Evolutionary conservation across 257 asterid genomes (phyloP), one percentile per base, ranked within the genome.

Genomic region (Datura wrightii): DNA sequence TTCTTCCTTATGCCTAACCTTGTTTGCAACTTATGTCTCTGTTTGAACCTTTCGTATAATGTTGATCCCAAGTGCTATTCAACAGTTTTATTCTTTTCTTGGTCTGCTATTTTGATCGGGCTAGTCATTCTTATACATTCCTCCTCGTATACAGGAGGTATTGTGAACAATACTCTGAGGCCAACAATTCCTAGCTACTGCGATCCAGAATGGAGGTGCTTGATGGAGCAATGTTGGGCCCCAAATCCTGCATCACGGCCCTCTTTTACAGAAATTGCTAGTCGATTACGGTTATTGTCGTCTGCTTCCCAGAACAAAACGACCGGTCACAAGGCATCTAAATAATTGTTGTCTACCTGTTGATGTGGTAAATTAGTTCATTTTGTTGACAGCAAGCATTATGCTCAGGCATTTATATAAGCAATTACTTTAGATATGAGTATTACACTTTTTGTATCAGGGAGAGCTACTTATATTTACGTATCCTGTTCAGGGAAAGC

Each of bases 171-270:
- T 91, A 94, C 95, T 36, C 82, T 95, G 88, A 92, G 99, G 90
- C 99, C 99, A 85, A 87, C 93, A 16, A 94, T 95, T 85, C 99
- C 99, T 63, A 89, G 91, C 91, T 88, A 85, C 83, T 95, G 99
- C n/a, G 99, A 95, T 86, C 53, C 93, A 54, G 99, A 95, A 63
- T 95, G 99, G 99, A 90, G 94, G 89, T 82, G 81, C 53, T 81
- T 95, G 80, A 94, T 95, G 98, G 98, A 94, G 87, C 93, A 95
- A 85, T 95, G 99, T 83, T 96, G 99, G 98, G 90, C 98, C 37
- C 99, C 99, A 6, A 93, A 93, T 92, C 98, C 99, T 37, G 85
- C 90, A 10, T 80, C 88, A 16, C 90, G 99, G 89, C 99, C 99
- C 10, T 92, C 95, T 14, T 96, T 96, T 72, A 91, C 96, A 1